Evolutionary conservation across 2,329 filamentous ascomycete genomes (phyloP).

Genomic region (Chaetomium sp.): DNA sequence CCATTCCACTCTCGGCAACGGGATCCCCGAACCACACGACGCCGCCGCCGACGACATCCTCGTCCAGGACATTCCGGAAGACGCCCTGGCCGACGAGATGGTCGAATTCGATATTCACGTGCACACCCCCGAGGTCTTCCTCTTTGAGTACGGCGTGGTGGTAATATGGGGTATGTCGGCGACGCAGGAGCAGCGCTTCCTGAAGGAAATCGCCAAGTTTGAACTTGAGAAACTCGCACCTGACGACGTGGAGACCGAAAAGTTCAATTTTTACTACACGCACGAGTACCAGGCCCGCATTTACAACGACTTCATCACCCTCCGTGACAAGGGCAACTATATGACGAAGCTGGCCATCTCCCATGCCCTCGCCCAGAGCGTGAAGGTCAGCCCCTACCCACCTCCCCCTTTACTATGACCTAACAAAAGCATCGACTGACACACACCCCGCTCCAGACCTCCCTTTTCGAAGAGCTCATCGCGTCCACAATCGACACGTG

Average conservation of each 20-base stretch:
- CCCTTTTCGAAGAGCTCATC: conserved; percentile 92
- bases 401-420: not conserved
- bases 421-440: not conserved
- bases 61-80: conserved; percentile 37
- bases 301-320: conserved; percentile 98
- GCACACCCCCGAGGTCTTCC: conserved; percentile 90
- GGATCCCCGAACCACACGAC: conserved; percentile 35
- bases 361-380: conserved; percentile 91
- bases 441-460: conserved; percentile 61
- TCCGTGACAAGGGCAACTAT: conserved; percentile 92
- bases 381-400: conserved; percentile 64
- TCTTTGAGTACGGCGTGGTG: conserved; percentile 96
- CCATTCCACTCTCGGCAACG: conserved; percentile 34
- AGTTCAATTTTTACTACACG: conserved; percentile 99
- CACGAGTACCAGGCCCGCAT: conserved; percentile 96
- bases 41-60: conserved; percentile 37
- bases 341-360: conserved; percentile 98
- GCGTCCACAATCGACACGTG: conserved; percentile 91
- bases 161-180: conserved; percentile 98
- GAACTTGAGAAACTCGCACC: conserved; percentile 85
- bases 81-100: conserved; percentile 44
- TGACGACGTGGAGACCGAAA: conserved; percentile 91
- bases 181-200: conserved; percentile 84
- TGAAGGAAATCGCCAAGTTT: conserved; percentile 93
- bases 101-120: conserved; percentile 84